phyloP scores from a whole-genome alignment of 208 protist genomes.

The Trypanosoma congolense region DNA sequence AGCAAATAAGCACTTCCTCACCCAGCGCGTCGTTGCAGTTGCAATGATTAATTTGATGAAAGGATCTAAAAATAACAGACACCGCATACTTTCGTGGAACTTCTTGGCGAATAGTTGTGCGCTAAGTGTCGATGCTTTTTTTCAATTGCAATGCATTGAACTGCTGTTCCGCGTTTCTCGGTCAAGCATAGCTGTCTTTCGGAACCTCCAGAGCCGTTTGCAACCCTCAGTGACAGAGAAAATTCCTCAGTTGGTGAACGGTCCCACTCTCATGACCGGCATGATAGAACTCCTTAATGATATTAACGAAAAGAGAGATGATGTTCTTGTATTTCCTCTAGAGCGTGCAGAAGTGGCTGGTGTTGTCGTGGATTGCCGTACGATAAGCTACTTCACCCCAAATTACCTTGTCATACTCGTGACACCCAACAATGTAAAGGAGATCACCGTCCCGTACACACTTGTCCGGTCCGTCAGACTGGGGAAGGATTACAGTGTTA shows the following conservation, averaged over 20 bases:
- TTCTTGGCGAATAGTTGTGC: slow-evolving; percentile 70
- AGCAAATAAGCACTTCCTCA: slow-evolving; percentile 46
- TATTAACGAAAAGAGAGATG: slow-evolving; percentile 50
- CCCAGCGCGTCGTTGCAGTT: slow-evolving; percentile 67
- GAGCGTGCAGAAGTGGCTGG: slow-evolving; percentile 60
- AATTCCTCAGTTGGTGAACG: slow-evolving; percentile 63
- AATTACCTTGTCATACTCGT: slow-evolving; percentile 81
- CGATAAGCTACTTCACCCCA: slow-evolving; percentile 74
- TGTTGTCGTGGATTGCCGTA: slow-evolving; percentile 51
- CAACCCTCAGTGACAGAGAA: slow-evolving; percentile 31
- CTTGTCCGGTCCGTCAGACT: slow-evolving; percentile 79
- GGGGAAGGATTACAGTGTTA: slow-evolving; percentile 70
- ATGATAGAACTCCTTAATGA: slow-evolving; percentile 72
- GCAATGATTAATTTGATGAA: slow-evolving; percentile 90
- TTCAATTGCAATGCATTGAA: slow-evolving; percentile 89
- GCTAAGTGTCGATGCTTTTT: slow-evolving; percentile 82
- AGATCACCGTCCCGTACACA: slow-evolving; percentile 82
- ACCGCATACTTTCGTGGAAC: slow-evolving; percentile 63
- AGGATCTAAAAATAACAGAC: slow-evolving; percentile 84
- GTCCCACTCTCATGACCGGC: slow-evolving; percentile 52
- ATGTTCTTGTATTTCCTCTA: slow-evolving; percentile 65
- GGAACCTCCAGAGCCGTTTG: slow-evolving; percentile 31
- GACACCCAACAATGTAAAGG: slow-evolving; percentile 70
- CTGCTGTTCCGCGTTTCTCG: slow-evolving; percentile 82
- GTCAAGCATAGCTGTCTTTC: slow-evolving; percentile 56